Evolutionary conservation across 768 basidiomycete genomes (phyloP).

Genomic region (Termitomyces sp.): DNA sequence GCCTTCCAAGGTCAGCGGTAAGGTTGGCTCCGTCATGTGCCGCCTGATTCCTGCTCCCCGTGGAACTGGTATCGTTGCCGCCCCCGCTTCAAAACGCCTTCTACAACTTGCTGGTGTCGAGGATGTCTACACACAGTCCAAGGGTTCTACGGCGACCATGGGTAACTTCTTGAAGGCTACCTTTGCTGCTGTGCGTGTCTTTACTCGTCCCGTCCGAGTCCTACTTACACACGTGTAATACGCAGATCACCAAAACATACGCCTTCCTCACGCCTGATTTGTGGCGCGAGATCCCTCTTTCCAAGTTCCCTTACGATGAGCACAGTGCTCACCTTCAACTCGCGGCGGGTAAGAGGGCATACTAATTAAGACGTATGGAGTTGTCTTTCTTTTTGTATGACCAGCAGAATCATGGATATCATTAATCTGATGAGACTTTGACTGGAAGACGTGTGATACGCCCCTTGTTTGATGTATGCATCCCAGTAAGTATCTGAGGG

Average conservation of each 20-base stretch:
- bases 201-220: neutral
- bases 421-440: slow-evolving; percentile 1
- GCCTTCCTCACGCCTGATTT: slow-evolving; percentile 97
- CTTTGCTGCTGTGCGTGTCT: slow-evolving; percentile 69
- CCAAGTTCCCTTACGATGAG: slow-evolving; percentile 91
- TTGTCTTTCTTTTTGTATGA: slow-evolving; percentile 9
- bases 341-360: slow-evolving; percentile 72
- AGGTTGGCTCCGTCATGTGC: slow-evolving; percentile 99
- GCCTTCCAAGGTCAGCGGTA: slow-evolving; percentile 96
- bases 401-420: neutral
- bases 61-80: slow-evolving; percentile 99
- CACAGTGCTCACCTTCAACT: slow-evolving; percentile 90
- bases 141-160: slow-evolving; percentile 98
- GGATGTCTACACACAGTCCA: slow-evolving; percentile 97
- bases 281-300: slow-evolving; percentile 91
- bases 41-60: slow-evolving; percentile 97
- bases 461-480: neutral
- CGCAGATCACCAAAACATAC: slow-evolving; percentile 94
- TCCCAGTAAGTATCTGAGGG: neutral
- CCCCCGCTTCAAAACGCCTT: slow-evolving; percentile 94
- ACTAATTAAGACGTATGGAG: slow-evolving; percentile 25
- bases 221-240: neutral
- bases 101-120: slow-evolving; percentile 97
- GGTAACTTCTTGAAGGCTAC: slow-evolving; percentile 99
- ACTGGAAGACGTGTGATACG: neutral